Conservation (phyloP, 495 filamentous ascomycete genomes). For the Tuber indicum region DNA sequence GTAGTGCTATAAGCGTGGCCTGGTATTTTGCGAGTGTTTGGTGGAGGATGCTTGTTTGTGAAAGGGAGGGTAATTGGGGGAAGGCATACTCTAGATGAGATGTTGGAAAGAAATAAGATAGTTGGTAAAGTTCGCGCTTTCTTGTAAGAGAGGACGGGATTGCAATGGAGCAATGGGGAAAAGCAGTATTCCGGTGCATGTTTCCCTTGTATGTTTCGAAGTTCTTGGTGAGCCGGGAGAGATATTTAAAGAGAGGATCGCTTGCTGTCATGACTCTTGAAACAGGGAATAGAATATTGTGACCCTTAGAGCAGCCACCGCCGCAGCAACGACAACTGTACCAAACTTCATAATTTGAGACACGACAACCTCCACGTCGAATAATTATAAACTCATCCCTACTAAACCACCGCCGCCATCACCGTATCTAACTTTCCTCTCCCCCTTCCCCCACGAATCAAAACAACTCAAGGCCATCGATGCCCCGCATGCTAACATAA, state of each 20-base stretch:
- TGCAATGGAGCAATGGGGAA: conserved; percentile 7
- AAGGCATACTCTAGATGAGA: conserved; percentile 25
- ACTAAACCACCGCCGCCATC: background rate
- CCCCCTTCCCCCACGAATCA: background rate
- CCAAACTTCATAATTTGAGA: conserved; percentile 7
- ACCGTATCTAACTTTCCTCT: background rate
- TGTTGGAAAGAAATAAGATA: conserved; percentile 20
- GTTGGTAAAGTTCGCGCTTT: conserved; percentile 16
- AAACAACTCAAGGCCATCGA: background rate
- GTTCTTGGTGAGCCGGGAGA: background rate
- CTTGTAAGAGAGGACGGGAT: conserved; percentile 18
- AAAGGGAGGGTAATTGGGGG: conserved; percentile 22
- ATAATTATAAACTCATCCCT: background rate
- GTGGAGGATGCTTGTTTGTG: conserved; percentile 13
- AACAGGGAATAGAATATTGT: conserved; percentile 18
- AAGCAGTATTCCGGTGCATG: background rate
- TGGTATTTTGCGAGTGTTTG: conserved; percentile 35
- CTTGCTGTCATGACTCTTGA: background rate
- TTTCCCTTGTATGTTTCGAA: background rate
- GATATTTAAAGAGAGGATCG: background rate
- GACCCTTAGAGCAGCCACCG: conserved; percentile 27
- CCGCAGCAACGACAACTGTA: conserved; percentile 34
- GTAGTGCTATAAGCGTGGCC: conserved; percentile 35
- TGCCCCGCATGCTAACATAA: background rate
- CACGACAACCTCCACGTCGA: background rate